Evolutionary conservation across 2,329 filamentous ascomycete species (phyloP), one percentile per base, ranked within the genome.

Genomic region (Chaetoscypha palmicola): DNA sequence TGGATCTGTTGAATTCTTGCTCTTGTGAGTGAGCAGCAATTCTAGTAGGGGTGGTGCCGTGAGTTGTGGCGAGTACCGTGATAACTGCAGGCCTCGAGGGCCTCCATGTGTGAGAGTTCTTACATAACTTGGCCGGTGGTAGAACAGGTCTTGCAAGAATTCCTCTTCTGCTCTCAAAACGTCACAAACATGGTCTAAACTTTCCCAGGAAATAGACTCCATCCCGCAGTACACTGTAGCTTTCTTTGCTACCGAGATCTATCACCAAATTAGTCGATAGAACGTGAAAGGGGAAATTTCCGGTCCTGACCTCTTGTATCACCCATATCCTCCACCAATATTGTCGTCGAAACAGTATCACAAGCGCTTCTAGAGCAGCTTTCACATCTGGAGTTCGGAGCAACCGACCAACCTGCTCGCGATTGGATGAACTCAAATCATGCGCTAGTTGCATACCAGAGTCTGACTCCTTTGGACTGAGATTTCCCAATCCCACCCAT

Each of bases 261-360:
- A 28, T 28, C 12, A 28, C 7, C 24, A 12, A 28, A 12, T 28
- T 7, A 7, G 24, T 7, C 33, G n/a, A 20, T 37, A 16, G 26
- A 43, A 14, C n/a, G 24, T 28, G 24, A 12, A 28, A 7, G 24
- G 24, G 12, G 12, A 12, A 12, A 7, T 28, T 28, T 12, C 12
- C 24, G 7, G 66, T 55, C 1, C 62, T 60, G 11, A 70, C 61
- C 48, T 69, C 68, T 48, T 70, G 67, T 0, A 70, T 60, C 1
- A 70, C 63, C 68, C 67, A 69, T 0, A 66, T 60, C 3, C 66
- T 54, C 33, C 59, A 63, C 46, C 67, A 68, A 60, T 67, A 70
- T 2, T 55, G 52, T 7, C 66, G 52, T 38, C 63, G 54, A 55
- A 70, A 68, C 2, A 69, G 47, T 5, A 49, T 43, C 2, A 65